Conservation (phyloP, 257 asterid species). For the Rhazya stricta region DNA sequence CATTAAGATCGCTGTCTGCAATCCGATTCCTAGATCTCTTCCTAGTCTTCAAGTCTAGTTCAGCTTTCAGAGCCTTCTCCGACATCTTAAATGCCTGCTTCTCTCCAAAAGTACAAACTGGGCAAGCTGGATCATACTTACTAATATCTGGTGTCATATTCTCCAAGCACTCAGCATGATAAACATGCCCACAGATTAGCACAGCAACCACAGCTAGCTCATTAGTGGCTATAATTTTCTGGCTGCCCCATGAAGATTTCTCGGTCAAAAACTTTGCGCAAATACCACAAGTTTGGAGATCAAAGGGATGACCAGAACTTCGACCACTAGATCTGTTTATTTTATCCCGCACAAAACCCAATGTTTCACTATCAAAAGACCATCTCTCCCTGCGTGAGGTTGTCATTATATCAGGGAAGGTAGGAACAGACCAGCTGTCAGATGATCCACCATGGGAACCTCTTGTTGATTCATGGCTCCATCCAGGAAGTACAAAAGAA, state of each 20-base stretch:
- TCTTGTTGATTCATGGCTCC: slow-evolving; percentile 69
- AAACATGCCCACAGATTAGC: slow-evolving; percentile 79
- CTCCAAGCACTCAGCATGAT: slow-evolving; percentile 95
- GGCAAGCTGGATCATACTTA: slow-evolving; percentile 87
- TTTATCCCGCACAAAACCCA: slow-evolving; percentile 55
- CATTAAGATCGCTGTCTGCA: slow-evolving; percentile 51
- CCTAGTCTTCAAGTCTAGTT: slow-evolving; percentile 62
- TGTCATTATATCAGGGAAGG: slow-evolving; percentile 55
- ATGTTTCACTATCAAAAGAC: slow-evolving; percentile 91
- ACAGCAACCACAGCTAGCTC: slow-evolving; percentile 89
- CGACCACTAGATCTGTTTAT: slow-evolving; percentile 48
- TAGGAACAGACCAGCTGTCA: slow-evolving; percentile 80
- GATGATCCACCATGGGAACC: slow-evolving; percentile 81
- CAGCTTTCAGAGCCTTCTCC: slow-evolving; percentile 77
- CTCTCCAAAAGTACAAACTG: slow-evolving; percentile 88
- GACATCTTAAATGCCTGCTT: slow-evolving; percentile 70
- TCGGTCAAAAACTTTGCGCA: slow-evolving; percentile 73
- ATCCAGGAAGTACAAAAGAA: slow-evolving; percentile 46
- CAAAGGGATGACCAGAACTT: slow-evolving; percentile 43
- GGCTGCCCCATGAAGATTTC: slow-evolving; percentile 61
- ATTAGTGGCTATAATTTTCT: slow-evolving; percentile 51
- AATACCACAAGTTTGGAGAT: slow-evolving; percentile 76
- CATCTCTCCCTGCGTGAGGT: slow-evolving; percentile 70
- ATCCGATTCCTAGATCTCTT: slow-evolving; percentile 54
- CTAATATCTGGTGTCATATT: slow-evolving; percentile 73